A percentile compares a stretch with the other conserved stretches of the same genome.
phyloP scores from a whole-genome alignment of 2,329 filamentous ascomycete genomes.

The Paecilomyces formosus region DNA sequence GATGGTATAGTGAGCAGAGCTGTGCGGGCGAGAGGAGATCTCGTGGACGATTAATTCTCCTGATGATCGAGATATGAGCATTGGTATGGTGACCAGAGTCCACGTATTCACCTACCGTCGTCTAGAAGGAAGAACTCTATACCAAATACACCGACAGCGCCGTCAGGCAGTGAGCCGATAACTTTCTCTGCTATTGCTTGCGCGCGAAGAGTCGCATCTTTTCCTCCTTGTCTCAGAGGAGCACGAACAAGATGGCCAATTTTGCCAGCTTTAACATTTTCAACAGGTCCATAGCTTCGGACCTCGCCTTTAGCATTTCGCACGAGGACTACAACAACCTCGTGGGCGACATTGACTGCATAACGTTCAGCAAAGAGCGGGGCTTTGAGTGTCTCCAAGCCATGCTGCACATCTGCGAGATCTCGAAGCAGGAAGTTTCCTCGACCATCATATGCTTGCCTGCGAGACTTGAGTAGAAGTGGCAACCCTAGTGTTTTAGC shows the following conservation, averaged over 20 bases:
- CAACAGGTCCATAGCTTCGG: constrained; percentile 60
- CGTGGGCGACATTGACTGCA: neutral
- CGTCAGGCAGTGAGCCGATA: neutral
- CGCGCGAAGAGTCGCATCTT: neutral
- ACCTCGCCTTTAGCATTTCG: constrained; percentile 35
- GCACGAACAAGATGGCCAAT: constrained; percentile 79
- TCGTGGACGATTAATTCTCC: constrained; percentile 63
- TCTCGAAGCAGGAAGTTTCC: constrained; percentile 55
- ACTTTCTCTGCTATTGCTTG: neutral
- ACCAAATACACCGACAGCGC: constrained; percentile 62
- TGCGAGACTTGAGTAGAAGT: constrained; percentile 80
- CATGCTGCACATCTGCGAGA: constrained; percentile 47
- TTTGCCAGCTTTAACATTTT: constrained; percentile 80
- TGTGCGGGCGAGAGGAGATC: constrained; percentile 67
- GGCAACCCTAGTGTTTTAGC: constrained; percentile 60
- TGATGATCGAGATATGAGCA: constrained; percentile 11
- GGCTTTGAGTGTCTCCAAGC: constrained; percentile 56
- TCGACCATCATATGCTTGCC: constrained; percentile 72
- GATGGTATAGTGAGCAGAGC: constrained; percentile 81
- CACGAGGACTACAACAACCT: neutral
- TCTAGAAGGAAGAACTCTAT: constrained; percentile 79
- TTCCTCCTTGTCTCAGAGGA: constrained; percentile 51
- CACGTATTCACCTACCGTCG: constrained; percentile 32
- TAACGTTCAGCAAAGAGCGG: constrained; percentile 63
- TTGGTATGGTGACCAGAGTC: neutral